A percentile compares a stretch with the other conserved stretches of the same genome.
These are phyloP conservation scores for Candida broadrunensis DNA, from an alignment of 805 yeast genomes.

Conservation along the genomic window DNA sequence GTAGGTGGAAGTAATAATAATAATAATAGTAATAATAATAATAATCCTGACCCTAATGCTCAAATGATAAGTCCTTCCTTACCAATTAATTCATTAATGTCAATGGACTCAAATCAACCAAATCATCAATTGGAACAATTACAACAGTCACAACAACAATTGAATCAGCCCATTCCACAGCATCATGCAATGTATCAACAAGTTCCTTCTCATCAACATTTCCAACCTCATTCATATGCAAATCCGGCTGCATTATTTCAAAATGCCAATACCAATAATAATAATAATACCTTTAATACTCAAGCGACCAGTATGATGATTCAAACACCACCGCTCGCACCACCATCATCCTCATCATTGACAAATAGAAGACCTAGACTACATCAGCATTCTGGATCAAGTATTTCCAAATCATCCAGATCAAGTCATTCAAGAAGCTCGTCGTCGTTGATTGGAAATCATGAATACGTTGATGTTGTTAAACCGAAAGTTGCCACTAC, in stretches of 20 bases:
- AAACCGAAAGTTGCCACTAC: conserved; percentile 36
- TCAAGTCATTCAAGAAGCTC: conserved; percentile 13
- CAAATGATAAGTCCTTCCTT: conserved; percentile 3
- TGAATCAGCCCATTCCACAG: background rate
- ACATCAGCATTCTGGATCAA: conserved; percentile 1
- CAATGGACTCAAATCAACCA: background rate
- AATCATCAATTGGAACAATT: conserved; percentile 1
- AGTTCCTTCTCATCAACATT: background rate
- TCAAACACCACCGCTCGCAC: no score
- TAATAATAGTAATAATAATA: background rate
- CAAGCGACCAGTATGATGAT: no score
- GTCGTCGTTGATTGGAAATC: conserved; percentile 9
- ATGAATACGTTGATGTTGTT: conserved; percentile 14
- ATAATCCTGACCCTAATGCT: background rate
- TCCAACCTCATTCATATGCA: conserved; percentile 1
- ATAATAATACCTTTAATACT: no score
- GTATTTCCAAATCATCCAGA: background rate
- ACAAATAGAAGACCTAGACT: background rate
- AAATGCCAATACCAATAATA: background rate
- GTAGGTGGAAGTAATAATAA: background rate
- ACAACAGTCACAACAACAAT: conserved; percentile 2
- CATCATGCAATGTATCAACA: conserved; percentile 2
- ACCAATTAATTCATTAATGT: background rate
- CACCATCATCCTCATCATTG: conserved; percentile 1
- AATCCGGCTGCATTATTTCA: conserved; percentile 1